phyloP scores from a whole-genome alignment of 768 basidiomycete genomes.

The Mycena capillaripes region DNA sequence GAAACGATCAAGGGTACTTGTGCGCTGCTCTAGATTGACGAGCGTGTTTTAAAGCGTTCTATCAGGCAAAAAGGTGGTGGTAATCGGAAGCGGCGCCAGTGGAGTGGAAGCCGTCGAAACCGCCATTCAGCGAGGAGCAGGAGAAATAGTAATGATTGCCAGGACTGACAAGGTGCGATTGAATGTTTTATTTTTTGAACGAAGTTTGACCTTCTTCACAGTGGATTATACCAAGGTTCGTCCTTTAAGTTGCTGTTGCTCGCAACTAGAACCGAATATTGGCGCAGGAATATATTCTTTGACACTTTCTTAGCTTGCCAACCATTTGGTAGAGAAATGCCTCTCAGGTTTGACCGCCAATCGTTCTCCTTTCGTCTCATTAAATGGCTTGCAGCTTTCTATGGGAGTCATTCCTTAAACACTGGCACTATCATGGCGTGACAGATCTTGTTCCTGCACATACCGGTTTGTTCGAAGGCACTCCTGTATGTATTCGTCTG shows the following conservation, averaged over 20 bases:
- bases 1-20: constrained; percentile 36
- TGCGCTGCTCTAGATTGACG: background rate
- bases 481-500: constrained; percentile 49
- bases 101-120: constrained; percentile 51
- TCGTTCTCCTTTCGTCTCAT: background rate
- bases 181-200: too few species aligned
- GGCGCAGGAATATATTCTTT: constrained; percentile 55
- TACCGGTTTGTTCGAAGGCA: constrained; percentile 61
- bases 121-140: constrained; percentile 44
- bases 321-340: constrained; percentile 68
- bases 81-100: constrained; percentile 67
- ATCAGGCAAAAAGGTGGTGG: constrained; percentile 56
- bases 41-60: background rate
- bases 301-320: constrained; percentile 63
- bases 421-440: constrained; percentile 60
- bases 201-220: background rate
- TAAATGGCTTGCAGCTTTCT: constrained; percentile 50
- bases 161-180: constrained; percentile 53
- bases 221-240: constrained; percentile 61
- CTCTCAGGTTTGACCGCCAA: constrained; percentile 50
- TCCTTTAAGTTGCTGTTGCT: background rate
- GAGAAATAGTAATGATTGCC: constrained; percentile 54
- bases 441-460: constrained; percentile 57
- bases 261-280: background rate
- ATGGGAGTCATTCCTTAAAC: constrained; percentile 59